phyloP scores from a whole-genome alignment of 495 filamentous ascomycete genomes.

The Hyphodiscus hymeniophilus region DNA sequence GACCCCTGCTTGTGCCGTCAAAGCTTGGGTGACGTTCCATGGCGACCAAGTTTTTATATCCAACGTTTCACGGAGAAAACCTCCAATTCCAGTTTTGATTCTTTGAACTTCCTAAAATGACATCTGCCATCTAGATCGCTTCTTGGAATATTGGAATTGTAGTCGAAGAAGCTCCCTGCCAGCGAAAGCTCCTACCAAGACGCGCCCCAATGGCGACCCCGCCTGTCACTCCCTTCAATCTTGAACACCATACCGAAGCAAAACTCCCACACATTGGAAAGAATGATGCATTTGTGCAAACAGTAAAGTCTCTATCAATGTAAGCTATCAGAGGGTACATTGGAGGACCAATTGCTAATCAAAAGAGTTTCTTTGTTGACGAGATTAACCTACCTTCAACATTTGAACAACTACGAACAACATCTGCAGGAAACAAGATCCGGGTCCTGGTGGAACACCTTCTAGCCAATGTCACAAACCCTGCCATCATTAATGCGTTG shows the following conservation, averaged over 20 bases:
- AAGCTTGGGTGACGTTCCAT: no score
- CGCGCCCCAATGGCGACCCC: no score
- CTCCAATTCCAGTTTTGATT: not conserved
- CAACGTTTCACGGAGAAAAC: not conserved
- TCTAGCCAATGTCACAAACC: slow-evolving; percentile 57
- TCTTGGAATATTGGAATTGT: no score
- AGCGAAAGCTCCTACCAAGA: no score
- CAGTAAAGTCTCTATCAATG: slow-evolving; percentile 63
- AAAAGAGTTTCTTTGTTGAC: slow-evolving; percentile 52
- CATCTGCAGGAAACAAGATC: slow-evolving; percentile 54
- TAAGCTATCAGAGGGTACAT: slow-evolving; percentile 20
- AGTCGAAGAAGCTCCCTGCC: no score
- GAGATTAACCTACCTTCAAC: slow-evolving; percentile 59
- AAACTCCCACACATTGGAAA: slow-evolving; percentile 47
- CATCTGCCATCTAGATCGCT: no score
- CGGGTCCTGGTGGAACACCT: slow-evolving; percentile 59
- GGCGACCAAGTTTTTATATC: not conserved
- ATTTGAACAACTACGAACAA: slow-evolving; percentile 72
- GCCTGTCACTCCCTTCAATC: no score
- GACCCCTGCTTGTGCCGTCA: no score
- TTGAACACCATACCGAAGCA: no score
- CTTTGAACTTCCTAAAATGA: no score
- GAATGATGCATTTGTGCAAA: slow-evolving; percentile 53
- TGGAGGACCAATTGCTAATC: slow-evolving; percentile 11
- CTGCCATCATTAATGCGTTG: slow-evolving; percentile 66